A percentile compares a stretch with the other conserved stretches of the same genome.
phyloP scores from a whole-genome alignment of 2,329 filamentous ascomycete species.

The Neonectria magnoliae region DNA sequence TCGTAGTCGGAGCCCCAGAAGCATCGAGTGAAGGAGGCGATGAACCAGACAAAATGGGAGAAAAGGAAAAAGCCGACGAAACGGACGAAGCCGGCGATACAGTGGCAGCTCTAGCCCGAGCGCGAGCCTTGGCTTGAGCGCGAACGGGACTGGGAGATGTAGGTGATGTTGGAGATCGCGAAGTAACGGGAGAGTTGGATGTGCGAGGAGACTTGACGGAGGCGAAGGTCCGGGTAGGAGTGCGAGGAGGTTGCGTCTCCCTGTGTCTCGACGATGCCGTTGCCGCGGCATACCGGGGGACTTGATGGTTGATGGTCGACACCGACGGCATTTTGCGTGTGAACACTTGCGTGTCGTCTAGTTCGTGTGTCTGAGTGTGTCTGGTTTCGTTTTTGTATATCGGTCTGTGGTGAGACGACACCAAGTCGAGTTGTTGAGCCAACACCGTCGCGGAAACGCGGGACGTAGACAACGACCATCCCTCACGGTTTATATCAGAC shows the following conservation, averaged over 20 bases:
- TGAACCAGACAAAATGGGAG: not conserved
- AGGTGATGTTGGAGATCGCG: not conserved
- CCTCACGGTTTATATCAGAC: not conserved
- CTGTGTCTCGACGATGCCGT: not conserved
- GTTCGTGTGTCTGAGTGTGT: not conserved
- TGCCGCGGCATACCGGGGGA: not conserved
- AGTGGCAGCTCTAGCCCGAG: not conserved
- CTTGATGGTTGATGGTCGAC: not conserved
- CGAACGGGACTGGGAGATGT: not conserved
- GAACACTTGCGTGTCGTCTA: not conserved
- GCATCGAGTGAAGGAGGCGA: not conserved
- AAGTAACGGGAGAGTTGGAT: not conserved
- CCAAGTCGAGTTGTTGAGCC: not conserved
- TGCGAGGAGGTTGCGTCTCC: not conserved
- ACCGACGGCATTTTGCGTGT: not conserved
- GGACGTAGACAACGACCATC: not conserved
- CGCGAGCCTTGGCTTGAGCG: not conserved
- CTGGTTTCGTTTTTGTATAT: not conserved
- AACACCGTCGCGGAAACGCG: not conserved
- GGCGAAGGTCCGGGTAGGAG: not conserved
- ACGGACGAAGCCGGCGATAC: not conserved
- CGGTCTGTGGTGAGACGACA: not conserved
- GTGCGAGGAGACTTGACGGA: not conserved
- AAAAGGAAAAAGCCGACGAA: not conserved
- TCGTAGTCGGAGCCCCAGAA: not conserved